phyloP scores from a whole-genome alignment of 1,139 yeast species.

The Geotrichum europaeum region DNA sequence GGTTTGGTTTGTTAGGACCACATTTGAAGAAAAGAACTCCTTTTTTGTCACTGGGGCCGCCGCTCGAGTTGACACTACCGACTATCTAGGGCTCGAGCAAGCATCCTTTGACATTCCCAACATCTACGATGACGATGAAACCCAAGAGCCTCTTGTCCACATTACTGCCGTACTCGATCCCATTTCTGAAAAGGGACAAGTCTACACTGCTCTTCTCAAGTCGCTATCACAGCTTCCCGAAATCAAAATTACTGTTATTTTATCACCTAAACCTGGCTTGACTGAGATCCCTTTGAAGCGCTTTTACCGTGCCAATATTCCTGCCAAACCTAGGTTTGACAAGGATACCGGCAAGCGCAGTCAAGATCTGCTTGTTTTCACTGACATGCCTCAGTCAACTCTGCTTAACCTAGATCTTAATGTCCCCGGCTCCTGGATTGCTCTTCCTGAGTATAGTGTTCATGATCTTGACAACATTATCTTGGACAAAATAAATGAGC shows the following conservation, averaged over 20 bases:
- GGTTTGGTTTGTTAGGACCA: slow-evolving; percentile 21
- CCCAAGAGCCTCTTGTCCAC: slow-evolving; percentile 34
- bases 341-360: slow-evolving; percentile 20
- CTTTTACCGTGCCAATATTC: slow-evolving; percentile 49
- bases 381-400: slow-evolving; percentile 44
- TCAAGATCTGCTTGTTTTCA: slow-evolving; percentile 26
- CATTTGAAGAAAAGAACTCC: slow-evolving; percentile 18
- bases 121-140: slow-evolving; percentile 19
- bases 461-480: slow-evolving; percentile 15
- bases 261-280: slow-evolving; percentile 51
- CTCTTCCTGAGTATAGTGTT: slow-evolving; percentile 21
- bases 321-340: slow-evolving; percentile 41
- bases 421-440: slow-evolving; percentile 62
- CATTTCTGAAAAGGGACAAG: slow-evolving; percentile 60
- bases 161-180: slow-evolving; percentile 67
- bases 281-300: slow-evolving; percentile 49
- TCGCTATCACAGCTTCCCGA: slow-evolving; percentile 38
- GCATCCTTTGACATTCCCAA: slow-evolving; percentile 21
- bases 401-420: slow-evolving; percentile 55
- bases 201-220: slow-evolving; percentile 47
- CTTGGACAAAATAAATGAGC: slow-evolving; percentile 30
- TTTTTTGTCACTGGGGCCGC: slow-evolving; percentile 13
- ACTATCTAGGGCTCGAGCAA: slow-evolving; percentile 20
- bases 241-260: slow-evolving; percentile 44
- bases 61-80: slow-evolving; percentile 19